Evolutionary conservation across 2,329 filamentous ascomycete species (phyloP).

Genomic region (Xylaria sp.): DNA sequence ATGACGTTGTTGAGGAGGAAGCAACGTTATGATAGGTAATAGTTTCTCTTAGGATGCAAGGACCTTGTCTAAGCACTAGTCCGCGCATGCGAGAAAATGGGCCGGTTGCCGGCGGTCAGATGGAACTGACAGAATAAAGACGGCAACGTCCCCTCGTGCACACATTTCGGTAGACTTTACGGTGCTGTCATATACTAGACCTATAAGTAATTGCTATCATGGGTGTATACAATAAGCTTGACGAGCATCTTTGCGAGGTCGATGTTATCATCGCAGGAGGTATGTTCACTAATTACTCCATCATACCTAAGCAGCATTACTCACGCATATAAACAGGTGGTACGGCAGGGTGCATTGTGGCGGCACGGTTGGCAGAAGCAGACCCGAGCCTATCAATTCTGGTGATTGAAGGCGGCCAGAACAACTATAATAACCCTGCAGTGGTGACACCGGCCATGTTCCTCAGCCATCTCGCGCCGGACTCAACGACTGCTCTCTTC

Average conservation of each 20-base stretch:
- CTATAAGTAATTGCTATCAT: conserved; percentile 19
- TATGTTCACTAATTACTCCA: conserved; percentile 16
- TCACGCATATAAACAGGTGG: conserved; percentile 27
- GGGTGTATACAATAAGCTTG: conserved; percentile 35
- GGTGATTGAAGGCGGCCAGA: conserved; percentile 29
- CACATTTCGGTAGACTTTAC: neutral
- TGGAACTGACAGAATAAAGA: neutral
- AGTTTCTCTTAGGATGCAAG: neutral
- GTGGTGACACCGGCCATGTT: conserved; percentile 55
- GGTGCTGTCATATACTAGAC: neutral
- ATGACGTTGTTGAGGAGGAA: neutral
- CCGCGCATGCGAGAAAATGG: neutral
- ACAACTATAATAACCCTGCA: conserved; percentile 22
- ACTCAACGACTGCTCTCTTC: conserved; percentile 53
- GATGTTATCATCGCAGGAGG: conserved; percentile 41
- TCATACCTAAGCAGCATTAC: neutral
- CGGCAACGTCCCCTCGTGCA: neutral
- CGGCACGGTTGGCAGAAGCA: conserved; percentile 30
- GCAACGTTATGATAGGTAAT: neutral
- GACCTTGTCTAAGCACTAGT: neutral
- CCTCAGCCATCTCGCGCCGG: conserved; percentile 52
- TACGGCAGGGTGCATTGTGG: conserved; percentile 30
- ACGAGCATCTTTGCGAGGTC: conserved; percentile 33
- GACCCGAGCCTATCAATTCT: conserved; percentile 32
- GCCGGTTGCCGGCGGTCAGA: neutral